Base-by-base conservation (phyloP, 495 filamentous ascomycete species). In the Penicillium crystallinum region DNA sequence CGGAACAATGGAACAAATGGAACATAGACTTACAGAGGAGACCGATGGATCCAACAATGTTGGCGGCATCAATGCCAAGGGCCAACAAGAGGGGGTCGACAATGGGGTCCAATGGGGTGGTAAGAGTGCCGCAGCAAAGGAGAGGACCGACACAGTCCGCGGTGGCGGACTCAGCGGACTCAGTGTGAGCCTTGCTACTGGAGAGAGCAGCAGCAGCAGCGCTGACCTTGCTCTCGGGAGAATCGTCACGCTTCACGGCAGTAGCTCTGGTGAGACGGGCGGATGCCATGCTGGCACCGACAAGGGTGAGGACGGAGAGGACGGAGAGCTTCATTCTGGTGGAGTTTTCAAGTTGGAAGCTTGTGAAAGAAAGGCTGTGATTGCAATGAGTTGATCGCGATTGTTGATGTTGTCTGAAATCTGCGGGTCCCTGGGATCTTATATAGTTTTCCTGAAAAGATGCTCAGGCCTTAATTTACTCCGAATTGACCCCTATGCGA, bases 1-100 rank as follows among this genome's bases (percentile, higher is more conserved):
- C 4, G 12, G 44, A 22, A n/a, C 9, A 19, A 0, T 0, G 8
- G n/a, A n/a, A 33, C 39, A 2, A 42, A n/a, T n/a, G n/a, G n/a
- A n/a, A n/a, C n/a, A n/a, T n/a, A n/a, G 6, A 57, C 70, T 22
- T 67, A 71, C 66, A 73, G 4, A 59, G 39, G 36, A 73, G 58
- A 52, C 70, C 68, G 42, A 73, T 31, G 14, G 66, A 69, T 36
- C 68, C 67, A 37, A 96, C 82, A 46, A 97, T 74, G 10, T 90
- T 81, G 4, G 91, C 89, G 2, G 88, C 89, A 66, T 92, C 84
- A 41, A 97, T 83, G 1, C 87, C 88, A 45, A 82, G 84, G 57
- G 85, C 83, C 62, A 85, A 83, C 40, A 98, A 65, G 55, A 91
- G 87, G 2, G 81, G 79, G 52, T 93, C 95, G 39, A 97, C 87